Conservation (phyloP, 257 asterid species). For the Coffea canephora region DNA sequence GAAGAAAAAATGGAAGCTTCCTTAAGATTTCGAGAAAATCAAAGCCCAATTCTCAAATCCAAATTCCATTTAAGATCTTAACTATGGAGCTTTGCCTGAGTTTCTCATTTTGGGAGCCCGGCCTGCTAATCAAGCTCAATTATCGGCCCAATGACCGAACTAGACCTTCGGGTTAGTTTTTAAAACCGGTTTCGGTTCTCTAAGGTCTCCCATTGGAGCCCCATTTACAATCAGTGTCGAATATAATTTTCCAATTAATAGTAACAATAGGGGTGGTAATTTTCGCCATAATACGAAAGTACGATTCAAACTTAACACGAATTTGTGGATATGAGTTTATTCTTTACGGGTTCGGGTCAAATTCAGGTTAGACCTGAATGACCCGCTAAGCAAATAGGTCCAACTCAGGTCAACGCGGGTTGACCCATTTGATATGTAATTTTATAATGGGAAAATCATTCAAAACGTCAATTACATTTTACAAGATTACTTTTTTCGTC, state of each 20-base stretch:
- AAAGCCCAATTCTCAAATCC: conserved; percentile 9
- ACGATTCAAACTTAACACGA: too few species aligned
- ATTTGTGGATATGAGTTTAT: too few species aligned
- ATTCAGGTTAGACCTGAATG: too few species aligned
- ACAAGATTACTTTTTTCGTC: too few species aligned
- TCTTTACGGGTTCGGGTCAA: too few species aligned
- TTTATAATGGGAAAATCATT: too few species aligned
- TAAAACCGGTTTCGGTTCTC: not conserved
- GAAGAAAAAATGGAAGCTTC: conserved; percentile 15
- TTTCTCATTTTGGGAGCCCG: conserved; percentile 1
- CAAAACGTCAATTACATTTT: too few species aligned
- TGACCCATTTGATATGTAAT: too few species aligned
- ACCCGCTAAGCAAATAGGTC: too few species aligned
- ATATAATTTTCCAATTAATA: not conserved
- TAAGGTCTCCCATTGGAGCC: conserved; percentile 1
- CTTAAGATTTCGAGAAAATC: conserved; percentile 15
- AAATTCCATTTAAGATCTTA: conserved; percentile 14
- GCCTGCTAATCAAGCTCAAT: conserved; percentile 6
- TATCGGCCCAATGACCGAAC: conserved; percentile 9
- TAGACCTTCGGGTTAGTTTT: conserved; percentile 12
- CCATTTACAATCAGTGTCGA: conserved; percentile 8
- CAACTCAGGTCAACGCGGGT: too few species aligned
- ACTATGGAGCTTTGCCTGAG: not conserved
- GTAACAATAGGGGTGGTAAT: not conserved
- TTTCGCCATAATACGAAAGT: too few species aligned